phyloP scores from a whole-genome alignment of 306 rosid genomes.

The Cicer bijugum region DNA sequence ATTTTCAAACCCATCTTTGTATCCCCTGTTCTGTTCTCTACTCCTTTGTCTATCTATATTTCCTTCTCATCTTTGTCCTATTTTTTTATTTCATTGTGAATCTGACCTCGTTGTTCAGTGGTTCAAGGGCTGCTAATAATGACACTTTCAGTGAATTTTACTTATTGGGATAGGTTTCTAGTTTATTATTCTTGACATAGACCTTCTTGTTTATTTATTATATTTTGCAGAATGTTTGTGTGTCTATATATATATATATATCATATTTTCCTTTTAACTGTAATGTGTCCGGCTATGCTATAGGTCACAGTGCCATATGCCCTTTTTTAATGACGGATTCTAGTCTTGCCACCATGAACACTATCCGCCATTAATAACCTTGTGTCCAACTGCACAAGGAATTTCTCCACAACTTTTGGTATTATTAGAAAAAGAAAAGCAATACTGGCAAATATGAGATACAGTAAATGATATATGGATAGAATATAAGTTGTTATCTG shows the following conservation, averaged over 20 bases:
- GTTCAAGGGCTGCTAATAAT: conserved; percentile 5
- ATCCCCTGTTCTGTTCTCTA: background rate
- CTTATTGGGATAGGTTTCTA: conserved; percentile 1
- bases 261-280: background rate
- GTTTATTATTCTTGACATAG: background rate
- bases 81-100: background rate
- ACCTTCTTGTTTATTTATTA: background rate
- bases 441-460: conserved; percentile 31
- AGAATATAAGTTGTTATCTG: conserved; percentile 13
- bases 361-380: background rate
- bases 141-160: background rate
- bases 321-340: background rate
- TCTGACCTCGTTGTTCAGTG: background rate
- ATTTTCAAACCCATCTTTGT: conserved; percentile 2
- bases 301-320: background rate
- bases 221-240: background rate
- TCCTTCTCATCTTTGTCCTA: conserved; percentile 14
- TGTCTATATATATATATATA: too few species aligned
- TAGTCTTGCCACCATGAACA: conserved; percentile 7
- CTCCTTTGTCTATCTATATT: background rate
- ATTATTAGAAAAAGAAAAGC: conserved; percentile 20
- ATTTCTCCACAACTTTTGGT: background rate
- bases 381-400: background rate
- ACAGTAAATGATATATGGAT: background rate
- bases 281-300: background rate